Evolutionary conservation across 495 filamentous ascomycete species (phyloP).

Genomic region (Penicillium cinerascens): DNA sequence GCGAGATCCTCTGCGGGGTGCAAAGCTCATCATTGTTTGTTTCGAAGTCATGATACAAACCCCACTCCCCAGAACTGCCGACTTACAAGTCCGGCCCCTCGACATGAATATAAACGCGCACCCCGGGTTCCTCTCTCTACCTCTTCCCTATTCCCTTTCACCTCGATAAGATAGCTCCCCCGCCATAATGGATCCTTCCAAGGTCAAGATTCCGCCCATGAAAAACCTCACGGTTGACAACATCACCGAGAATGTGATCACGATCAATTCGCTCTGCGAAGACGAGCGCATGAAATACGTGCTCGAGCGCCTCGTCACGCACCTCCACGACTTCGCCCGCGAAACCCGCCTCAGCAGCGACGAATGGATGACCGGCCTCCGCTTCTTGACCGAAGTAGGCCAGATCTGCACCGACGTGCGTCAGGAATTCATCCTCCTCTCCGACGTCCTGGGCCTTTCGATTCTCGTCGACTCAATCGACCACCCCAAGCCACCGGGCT

Average conservation of each 20-base stretch:
- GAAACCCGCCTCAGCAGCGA: constrained; percentile 73
- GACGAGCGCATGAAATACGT: constrained; percentile 68
- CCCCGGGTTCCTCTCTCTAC: constrained; percentile 2
- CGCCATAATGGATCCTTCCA: constrained; percentile 48
- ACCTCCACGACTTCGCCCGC: constrained; percentile 80
- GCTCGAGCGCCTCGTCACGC: constrained; percentile 68
- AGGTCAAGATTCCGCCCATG: constrained; percentile 55
- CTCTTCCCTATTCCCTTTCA: neutral
- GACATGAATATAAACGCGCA: constrained; percentile 1
- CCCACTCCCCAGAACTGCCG: constrained; percentile 11
- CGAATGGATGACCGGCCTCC: constrained; percentile 75
- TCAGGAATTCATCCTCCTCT: constrained; percentile 93
- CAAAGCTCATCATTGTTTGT: neutral
- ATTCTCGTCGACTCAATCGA: constrained; percentile 88
- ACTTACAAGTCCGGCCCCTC: neutral
- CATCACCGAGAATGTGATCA: constrained; percentile 73
- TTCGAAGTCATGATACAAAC: neutral
- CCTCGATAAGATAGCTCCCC: neutral
- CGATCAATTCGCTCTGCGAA: constrained; percentile 67
- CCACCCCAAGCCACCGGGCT: constrained; percentile 73
- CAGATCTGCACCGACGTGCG: constrained; percentile 70
- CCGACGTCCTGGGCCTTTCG: constrained; percentile 85
- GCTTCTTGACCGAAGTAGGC: constrained; percentile 70
- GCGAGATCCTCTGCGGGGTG: constrained; percentile 11
- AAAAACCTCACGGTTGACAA: constrained; percentile 77